Evolutionary conservation across 2,329 filamentous ascomycete species (phyloP).

Genomic region (Trichothecium roseum): DNA sequence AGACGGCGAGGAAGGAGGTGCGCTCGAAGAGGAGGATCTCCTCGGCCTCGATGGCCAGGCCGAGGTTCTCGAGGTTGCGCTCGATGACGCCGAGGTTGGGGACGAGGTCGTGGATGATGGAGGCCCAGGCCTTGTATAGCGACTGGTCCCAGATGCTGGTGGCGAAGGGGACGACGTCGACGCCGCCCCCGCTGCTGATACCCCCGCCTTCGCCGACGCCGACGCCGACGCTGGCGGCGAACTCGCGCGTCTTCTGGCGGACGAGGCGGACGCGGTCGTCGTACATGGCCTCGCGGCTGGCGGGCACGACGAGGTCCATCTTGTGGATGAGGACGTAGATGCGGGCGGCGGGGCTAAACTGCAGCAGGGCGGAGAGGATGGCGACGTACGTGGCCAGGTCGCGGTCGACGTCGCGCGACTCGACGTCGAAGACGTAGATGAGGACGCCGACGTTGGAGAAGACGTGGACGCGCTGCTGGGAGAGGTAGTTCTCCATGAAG

Average conservation of each 20-base stretch:
- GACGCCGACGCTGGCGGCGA: constrained; percentile 25
- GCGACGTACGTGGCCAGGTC: constrained; percentile 88
- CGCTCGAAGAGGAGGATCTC: constrained; percentile 93
- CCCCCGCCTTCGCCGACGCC: constrained; percentile 11
- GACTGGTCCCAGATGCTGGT: constrained; percentile 99
- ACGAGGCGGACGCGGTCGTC: constrained; percentile 73
- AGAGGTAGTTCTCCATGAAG: constrained; percentile 97
- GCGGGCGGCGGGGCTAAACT: constrained; percentile 71
- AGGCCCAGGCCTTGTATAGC: constrained; percentile 95
- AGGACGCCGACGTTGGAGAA: constrained; percentile 94
- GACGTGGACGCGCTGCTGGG: constrained; percentile 88
- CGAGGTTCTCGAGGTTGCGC: constrained; percentile 70
- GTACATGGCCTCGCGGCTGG: constrained; percentile 71
- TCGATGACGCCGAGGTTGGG: constrained; percentile 87
- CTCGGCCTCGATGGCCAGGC: constrained; percentile 79
- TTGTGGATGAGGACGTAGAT: constrained; percentile 97
- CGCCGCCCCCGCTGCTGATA: constrained; percentile 4
- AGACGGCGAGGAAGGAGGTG: constrained; percentile 94
- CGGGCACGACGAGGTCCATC: constrained; percentile 86
- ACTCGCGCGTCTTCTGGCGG: constrained; percentile 57
- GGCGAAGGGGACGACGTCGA: constrained; percentile 79
- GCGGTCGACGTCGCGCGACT: constrained; percentile 86
- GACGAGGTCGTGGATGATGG: constrained; percentile 96
- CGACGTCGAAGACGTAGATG: constrained; percentile 99
- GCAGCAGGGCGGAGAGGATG: constrained; percentile 78